Evolutionary conservation across 108 stramenopile genomes (phyloP).

Genomic region (Cyclostephanos invisitatus): DNA sequence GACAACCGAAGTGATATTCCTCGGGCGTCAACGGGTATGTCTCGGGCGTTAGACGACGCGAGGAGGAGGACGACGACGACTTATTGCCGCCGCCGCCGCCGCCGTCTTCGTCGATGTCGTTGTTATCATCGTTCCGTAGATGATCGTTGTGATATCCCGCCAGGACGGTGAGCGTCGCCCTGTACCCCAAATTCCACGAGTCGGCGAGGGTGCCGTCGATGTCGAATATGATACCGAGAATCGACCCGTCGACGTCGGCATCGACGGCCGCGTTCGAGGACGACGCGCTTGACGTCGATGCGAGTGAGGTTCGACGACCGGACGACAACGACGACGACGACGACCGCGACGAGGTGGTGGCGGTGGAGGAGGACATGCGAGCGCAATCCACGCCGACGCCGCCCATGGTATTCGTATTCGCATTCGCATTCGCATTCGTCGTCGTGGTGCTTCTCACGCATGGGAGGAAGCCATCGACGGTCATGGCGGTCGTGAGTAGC

Average conservation of each 20-base stretch:
- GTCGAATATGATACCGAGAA: constrained; percentile 75
- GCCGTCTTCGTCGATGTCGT: background rate
- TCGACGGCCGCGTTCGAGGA: background rate
- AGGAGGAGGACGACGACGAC: background rate
- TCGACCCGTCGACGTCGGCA: constrained; percentile 1
- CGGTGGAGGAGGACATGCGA: constrained; percentile 20
- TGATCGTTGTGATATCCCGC: constrained; percentile 56
- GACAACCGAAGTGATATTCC: constrained; percentile 70
- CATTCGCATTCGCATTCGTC: no score
- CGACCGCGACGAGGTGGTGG: constrained; percentile 3
- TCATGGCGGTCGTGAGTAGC: background rate
- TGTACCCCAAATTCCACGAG: constrained; percentile 82
- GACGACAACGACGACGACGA: constrained; percentile 12
- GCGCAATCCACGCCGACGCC: background rate
- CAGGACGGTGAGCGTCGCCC: constrained; percentile 75
- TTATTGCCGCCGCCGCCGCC: no score
- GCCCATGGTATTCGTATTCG: no score
- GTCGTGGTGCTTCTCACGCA: background rate
- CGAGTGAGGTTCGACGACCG: background rate
- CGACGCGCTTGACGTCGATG: background rate
- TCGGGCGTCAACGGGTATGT: constrained; percentile 55
- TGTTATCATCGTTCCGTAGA: no score
- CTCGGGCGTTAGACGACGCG: constrained; percentile 15
- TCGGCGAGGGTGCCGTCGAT: constrained; percentile 87
- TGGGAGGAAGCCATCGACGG: constrained; percentile 5